Percentiles rank a stretch among this genome's conserved stretches.
phyloP scores from a whole-genome alignment of 768 basidiomycete genomes.

The Harrya chromipes region DNA sequence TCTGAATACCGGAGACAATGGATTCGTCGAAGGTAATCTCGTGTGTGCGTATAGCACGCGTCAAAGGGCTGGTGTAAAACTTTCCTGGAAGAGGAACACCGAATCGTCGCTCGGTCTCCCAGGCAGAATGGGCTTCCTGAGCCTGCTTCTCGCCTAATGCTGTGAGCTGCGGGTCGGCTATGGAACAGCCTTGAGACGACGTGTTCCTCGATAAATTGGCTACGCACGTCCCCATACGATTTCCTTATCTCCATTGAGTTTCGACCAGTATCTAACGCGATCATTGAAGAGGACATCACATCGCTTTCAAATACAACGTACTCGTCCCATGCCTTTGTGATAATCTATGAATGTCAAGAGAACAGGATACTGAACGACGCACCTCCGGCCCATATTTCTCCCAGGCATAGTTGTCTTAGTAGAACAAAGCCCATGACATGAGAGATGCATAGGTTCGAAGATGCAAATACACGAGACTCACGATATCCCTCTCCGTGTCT shows the following conservation, averaged over 20 bases:
- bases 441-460: not conserved
- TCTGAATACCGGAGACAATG: conserved; percentile 19
- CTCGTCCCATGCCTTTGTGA: conserved; percentile 53
- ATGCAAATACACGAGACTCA: conserved; percentile 4
- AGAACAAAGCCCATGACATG: not conserved
- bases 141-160: conserved; percentile 57
- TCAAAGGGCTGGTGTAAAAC: conserved; percentile 45
- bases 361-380: not conserved
- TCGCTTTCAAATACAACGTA: conserved; percentile 27
- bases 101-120: conserved; percentile 12
- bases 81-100: conserved; percentile 18
- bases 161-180: conserved; percentile 52
- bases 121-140: conserved; percentile 14
- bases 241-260: conserved; percentile 59
- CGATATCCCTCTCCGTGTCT: conserved; percentile 66
- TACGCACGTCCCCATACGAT: conserved; percentile 70
- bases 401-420: conserved; percentile 64
- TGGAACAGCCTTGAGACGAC: conserved; percentile 7
- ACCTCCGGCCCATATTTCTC: conserved; percentile 59
- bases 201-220: too few species aligned
- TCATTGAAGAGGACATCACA: not conserved
- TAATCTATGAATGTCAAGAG: not conserved
- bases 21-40: conserved; percentile 48
- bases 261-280: conserved; percentile 54
- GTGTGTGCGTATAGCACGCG: conserved; percentile 59